Evolutionary conservation across 2,329 filamentous ascomycete genomes (phyloP), one percentile per base, ranked within the genome.

Genomic region (Penicillium sp.): DNA sequence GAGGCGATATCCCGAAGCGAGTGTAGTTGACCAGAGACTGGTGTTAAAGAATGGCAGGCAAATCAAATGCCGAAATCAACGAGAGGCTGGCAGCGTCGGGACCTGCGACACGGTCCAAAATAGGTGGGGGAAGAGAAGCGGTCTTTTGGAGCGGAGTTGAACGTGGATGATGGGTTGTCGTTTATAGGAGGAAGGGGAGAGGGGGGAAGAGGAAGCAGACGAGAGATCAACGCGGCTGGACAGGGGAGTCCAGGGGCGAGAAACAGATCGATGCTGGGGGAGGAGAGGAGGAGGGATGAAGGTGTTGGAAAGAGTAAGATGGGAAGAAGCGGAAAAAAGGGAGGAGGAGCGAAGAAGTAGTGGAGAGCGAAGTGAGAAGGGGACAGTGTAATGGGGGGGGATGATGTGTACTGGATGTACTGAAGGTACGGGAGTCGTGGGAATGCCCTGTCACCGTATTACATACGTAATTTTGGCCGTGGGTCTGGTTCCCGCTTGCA

Each of bases 51-150:
- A 64, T 65, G 68, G 44, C 65, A 65, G 68, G 68, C 68, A 70
- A 53, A 56, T 65, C 50, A 62, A 60, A 65, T 69, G 66, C 70
- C 69, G 57, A 65, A 58, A 47, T 70, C 70, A 76, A 76, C 71
- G 74, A 76, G 69, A 74, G 74, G 70, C 73, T 72, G 71, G 71
- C 63, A 72, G 73, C 72, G 73, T 74, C 73, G 71, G 68, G 69
- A 65, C 69, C 72, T 64, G 73, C 69, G 70, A 75, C 70, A 74
- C 71, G 63, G 68, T 71, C 68, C 47, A 60, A 63, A 51, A 4
- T 10, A 55, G 54, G 51, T 38, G 30, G 22, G 28, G 19, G 44
- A 9, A 55, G 54, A 56, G 54, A 55, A 19, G 45, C 26, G 55
- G 55, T 47, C 44, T 7, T 38, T 40, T 8, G 22, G 37, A 24